Base-by-base conservation (phyloP, 2,329 filamentous ascomycete species). In the Botrytis deweyae region DNA sequence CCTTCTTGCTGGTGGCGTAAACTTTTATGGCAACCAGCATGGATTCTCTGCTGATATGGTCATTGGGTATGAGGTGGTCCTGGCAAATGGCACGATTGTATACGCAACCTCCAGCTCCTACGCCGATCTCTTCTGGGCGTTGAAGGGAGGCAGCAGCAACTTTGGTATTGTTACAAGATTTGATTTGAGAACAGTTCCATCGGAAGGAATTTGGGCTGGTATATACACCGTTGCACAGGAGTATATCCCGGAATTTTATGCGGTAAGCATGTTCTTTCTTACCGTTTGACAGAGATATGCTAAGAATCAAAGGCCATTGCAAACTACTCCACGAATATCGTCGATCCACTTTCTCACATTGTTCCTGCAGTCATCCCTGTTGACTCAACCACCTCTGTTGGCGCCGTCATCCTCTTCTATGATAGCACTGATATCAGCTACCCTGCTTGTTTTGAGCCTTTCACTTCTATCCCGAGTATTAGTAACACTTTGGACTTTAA, bases 161-260 rank as follows among this genome's bases (percentile, higher is more conserved):
- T 58, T 58, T 33, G 52, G 52, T 18, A 29, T 58, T 58, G 52
- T 29, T 29, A 58, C 52, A 18, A 58, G 29, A 29, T 58, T 58
- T 18, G 52, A 58, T 58, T 58, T 58, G 52, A 58, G 7, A 33
- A 58, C 52, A 8, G 52, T 58, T 4, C 52, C 52, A 29, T 58
- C 52, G 14, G 52, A 58, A 58, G n/a, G 52, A 58, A 18, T 58
- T 58, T 58, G 52, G 52, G 52, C 52, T 58, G 52, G 52, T 58
- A 58, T 58, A 58, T 58, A 58, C n/a, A 58, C 52, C n/a, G 52
- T 58, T 25, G 52, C 52, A 58, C 52, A 58, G 52, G 52, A 58
- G 0, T 58, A 58, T 29, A 29, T 58, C n/a, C 52, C 52, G 52
- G n/a, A 58, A 18, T 58, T 58, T 29, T 58, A 58, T 58, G 52